Percentiles rank a stretch among this genome's conserved stretches.
Conservation (phyloP, 1,139 yeast genomes). For the Nadsonia starkeyi-henricii region DNA sequence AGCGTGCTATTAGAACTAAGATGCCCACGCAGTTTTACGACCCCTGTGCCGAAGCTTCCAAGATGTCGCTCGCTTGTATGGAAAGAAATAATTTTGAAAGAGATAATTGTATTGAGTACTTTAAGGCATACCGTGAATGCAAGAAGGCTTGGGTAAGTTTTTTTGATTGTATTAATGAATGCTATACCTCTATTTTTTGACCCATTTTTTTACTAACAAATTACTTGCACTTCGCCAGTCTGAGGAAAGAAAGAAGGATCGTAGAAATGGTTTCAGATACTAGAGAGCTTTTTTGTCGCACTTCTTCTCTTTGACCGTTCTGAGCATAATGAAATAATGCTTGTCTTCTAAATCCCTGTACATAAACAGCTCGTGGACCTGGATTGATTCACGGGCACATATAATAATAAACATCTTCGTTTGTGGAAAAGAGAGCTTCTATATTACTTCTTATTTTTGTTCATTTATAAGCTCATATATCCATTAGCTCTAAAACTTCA, state of each 20-base stretch:
- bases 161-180: too few species aligned
- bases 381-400: not conserved
- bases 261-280: slow-evolving; percentile 10
- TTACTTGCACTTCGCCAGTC: slow-evolving; percentile 1
- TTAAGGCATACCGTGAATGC: slow-evolving; percentile 87
- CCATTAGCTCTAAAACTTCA: too few species aligned
- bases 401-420: not conserved
- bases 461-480: too few species aligned
- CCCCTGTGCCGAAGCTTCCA: slow-evolving; percentile 83
- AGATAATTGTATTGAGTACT: slow-evolving; percentile 67
- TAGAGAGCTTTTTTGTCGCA: not conserved
- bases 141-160: slow-evolving; percentile 54
- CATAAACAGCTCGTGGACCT: not conserved
- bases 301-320: not conserved
- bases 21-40: slow-evolving; percentile 78
- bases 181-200: not conserved
- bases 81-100: slow-evolving; percentile 64
- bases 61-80: slow-evolving; percentile 73
- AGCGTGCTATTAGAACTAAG: slow-evolving; percentile 47
- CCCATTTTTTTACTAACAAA: not conserved
- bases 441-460: too few species aligned
- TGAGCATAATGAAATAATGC: not conserved
- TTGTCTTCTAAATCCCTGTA: not conserved
- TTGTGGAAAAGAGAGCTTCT: slow-evolving; percentile 2
- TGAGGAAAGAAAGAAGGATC: slow-evolving; percentile 11